phyloP scores from a whole-genome alignment of 306 rosid species.

The Dryas octopetala region DNA sequence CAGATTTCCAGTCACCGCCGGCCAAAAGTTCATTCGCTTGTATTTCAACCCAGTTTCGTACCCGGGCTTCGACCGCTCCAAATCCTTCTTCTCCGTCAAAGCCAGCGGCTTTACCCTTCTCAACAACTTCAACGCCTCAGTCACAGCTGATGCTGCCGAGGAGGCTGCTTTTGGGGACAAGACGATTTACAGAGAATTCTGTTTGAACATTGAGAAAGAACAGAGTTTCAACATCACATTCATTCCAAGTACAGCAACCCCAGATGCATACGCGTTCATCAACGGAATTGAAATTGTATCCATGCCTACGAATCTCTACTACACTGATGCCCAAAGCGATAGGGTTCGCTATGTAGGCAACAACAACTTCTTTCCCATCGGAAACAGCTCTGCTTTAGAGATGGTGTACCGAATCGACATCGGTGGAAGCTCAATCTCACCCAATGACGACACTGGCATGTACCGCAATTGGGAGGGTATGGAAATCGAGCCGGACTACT shows the following conservation, averaged over 20 bases:
- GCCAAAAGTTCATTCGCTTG: slow-evolving; percentile 55
- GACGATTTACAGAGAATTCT: slow-evolving; percentile 39
- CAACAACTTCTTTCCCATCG: accelerated
- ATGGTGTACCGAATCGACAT: slow-evolving; percentile 28
- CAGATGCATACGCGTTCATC: slow-evolving; percentile 51
- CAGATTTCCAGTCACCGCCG: slow-evolving; percentile 34
- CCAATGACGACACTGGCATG: slow-evolving; percentile 28
- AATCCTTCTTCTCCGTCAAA: slow-evolving; percentile 54
- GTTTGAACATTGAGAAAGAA: slow-evolving; percentile 23
- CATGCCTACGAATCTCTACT: slow-evolving; percentile 64
- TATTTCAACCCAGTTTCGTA: slow-evolving; percentile 42
- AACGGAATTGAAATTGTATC: slow-evolving; percentile 76
- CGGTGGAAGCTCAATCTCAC: neutral
- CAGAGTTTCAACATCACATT: slow-evolving; percentile 44
- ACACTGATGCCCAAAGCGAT: neutral
- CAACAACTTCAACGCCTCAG: slow-evolving; percentile 24
- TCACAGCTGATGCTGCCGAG: neutral
- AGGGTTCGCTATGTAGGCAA: neutral
- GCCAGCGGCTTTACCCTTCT: slow-evolving; percentile 45
- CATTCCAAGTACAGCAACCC: slow-evolving; percentile 28
- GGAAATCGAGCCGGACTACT: accelerated
- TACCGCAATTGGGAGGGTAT: neutral
- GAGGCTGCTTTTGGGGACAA: neutral
- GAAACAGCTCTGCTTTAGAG: slow-evolving; percentile 25
- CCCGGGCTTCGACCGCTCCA: slow-evolving; percentile 9